These are phyloP conservation scores for Phytophthora foliorum DNA, from an alignment of 352 stramenopile species.

Conservation along the genomic window DNA sequence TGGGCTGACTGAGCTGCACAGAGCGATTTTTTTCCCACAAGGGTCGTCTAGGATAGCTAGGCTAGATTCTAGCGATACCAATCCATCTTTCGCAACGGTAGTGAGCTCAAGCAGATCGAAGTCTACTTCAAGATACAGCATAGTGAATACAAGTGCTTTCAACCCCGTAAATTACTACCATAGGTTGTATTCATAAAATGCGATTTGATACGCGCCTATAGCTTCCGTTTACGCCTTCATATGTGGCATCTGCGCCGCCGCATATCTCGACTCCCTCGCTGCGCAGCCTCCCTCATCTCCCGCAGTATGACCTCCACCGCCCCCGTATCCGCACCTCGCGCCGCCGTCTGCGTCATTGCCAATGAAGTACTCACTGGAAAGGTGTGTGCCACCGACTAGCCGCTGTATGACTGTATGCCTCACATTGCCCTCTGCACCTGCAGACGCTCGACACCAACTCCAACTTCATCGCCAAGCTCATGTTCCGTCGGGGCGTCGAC, in stretches of 20 bases:
- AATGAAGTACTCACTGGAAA: constrained; percentile 85
- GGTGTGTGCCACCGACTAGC: constrained; percentile 25
- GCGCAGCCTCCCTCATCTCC: neutral
- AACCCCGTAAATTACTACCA: neutral
- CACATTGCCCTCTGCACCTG: neutral
- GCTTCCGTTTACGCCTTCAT: neutral
- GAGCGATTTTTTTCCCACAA: too few species aligned
- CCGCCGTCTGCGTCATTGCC: constrained; percentile 76
- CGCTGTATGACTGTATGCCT: neutral
- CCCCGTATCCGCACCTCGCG: constrained; percentile 40
- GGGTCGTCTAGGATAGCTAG: too few species aligned
- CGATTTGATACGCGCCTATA: neutral
- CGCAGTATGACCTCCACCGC: constrained; percentile 5
- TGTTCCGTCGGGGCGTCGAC: constrained; percentile 85
- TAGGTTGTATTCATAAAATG: too few species aligned
- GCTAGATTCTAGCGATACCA: too few species aligned
- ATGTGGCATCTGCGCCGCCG: neutral
- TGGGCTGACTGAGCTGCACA: too few species aligned
- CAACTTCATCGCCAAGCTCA: constrained; percentile 83
- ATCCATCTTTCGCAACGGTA: too few species aligned
- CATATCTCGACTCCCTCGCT: neutral
- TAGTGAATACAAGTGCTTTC: neutral
- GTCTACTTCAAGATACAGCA: neutral
- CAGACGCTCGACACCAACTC: constrained; percentile 91
- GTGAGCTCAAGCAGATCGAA: too few species aligned